Evolutionary conservation across 495 filamentous ascomycete species (phyloP), one percentile per base, ranked within the genome.

Genomic region (Aspergillus ellipticus): DNA sequence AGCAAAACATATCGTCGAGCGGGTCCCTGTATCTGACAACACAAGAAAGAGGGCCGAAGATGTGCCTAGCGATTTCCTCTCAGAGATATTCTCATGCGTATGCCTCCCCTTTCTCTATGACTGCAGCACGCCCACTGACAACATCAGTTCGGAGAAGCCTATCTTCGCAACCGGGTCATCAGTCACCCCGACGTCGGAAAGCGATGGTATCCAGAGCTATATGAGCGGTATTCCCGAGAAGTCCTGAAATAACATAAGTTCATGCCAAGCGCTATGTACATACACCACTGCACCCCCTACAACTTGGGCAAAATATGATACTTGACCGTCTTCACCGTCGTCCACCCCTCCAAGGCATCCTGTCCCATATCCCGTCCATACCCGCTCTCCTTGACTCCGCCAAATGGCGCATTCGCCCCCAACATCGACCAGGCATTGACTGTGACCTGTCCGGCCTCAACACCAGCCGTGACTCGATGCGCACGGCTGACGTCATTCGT

Each of bases 121-220:
- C 24, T 28, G 3, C 7, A 28, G 24, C 7, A 3, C 24, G 7
- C 3, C 3, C 24, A 28, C 24, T 28, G 24, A n/a, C 28, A 33
- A 35, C 16, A 20, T 4, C 42, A 79, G 72, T 75, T 79, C 37
- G 75, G 77, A 1, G 77, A 79, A 60, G 77, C 77, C 17, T 74
- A 78, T 41, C 58, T 79, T 61, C 79, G 86, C 68, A 96, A 96
- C 72, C 75, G 92, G n/a, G 82, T 96, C 52, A 88, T 91, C 74
- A 90, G 87, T 59, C 92, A 97, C 73, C 87, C 87, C 3, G 92
- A 96, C 68, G 92, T 97, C 1, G 92, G 89, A 1, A 88, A 89
- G 74, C 75, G 82, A 64, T 95, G 90, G 87, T 92, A 90, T 67
- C 88, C 87, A 0, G 85, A 91, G 22, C 76, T 92, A 21, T 72